Evolutionary conservation across 371 early-diverging fungal species (phyloP).

Genomic region (Mucor lusitanicus): DNA sequence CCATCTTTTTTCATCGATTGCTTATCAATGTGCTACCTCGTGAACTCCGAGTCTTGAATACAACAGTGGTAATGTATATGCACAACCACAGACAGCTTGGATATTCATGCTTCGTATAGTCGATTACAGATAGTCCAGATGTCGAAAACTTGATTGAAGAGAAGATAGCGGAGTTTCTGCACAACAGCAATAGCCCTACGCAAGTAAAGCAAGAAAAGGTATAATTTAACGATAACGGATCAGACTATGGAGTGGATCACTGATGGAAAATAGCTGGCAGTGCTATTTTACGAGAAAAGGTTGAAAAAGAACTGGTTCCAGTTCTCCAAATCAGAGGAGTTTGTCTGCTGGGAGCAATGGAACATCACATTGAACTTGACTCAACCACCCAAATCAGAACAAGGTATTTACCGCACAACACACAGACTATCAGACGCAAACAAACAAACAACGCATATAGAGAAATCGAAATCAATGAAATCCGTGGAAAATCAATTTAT

Average conservation of each 20-base stretch:
- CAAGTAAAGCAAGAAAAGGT: slow-evolving; percentile 46
- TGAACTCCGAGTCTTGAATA: slow-evolving; percentile 70
- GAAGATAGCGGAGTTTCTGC: slow-evolving; percentile 38
- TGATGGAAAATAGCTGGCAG: slow-evolving; percentile 37
- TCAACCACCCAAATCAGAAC: slow-evolving; percentile 57
- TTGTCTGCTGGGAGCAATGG: slow-evolving; percentile 93
- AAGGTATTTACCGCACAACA: slow-evolving; percentile 45
- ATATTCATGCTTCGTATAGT: slow-evolving; percentile 16
- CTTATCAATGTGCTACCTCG: slow-evolving; percentile 76
- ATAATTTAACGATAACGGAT: slow-evolving; percentile 2
- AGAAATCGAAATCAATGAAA: slow-evolving; percentile 39
- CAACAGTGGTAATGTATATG: slow-evolving; percentile 60
- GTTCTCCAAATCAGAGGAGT: slow-evolving; percentile 71
- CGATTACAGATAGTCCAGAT: slow-evolving; percentile 42
- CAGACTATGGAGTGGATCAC: background rate
- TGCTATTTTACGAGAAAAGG: slow-evolving; percentile 80
- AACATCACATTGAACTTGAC: slow-evolving; percentile 63
- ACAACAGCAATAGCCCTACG: slow-evolving; percentile 27
- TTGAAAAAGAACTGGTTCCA: slow-evolving; percentile 83
- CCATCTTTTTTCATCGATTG: slow-evolving; percentile 84
- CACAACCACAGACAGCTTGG: background rate
- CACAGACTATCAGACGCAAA: background rate
- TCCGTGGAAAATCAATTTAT: slow-evolving; percentile 44
- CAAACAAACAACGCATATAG: slow-evolving; percentile 11
- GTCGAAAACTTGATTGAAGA: slow-evolving; percentile 46